Evolutionary conservation across 768 basidiomycete genomes (phyloP), one percentile per base, ranked within the genome.

Genomic region (Macrolepiota fuliginosa): DNA sequence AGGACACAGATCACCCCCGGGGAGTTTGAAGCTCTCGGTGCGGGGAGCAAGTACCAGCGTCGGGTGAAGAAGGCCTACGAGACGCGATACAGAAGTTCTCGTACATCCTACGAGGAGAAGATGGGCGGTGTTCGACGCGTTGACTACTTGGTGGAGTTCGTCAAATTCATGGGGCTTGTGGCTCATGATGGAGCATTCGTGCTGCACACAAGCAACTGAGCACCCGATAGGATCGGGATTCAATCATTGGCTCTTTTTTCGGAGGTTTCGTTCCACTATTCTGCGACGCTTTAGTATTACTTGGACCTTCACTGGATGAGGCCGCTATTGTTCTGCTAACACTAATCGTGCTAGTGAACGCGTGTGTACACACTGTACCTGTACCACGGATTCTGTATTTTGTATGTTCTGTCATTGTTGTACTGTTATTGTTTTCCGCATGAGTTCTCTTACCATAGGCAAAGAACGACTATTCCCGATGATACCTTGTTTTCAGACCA

Each of bases 11-110:
- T 61, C 35, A 36, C 42, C 19, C 45, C 32, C 13, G n/a, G 15
- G 4, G 60, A 61, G 13, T 61, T 47, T 50, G 60, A 54, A 5
- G 5, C 19, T 12, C 53, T 61, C 19, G 60, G 53, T 29, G 35
- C 17, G 13, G 53, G 45, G 11, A 61, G 60, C 22, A 25, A 12
- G 17, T 36, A 54, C 12, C 53, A 61, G 60, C 17, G 27, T 4
- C 37, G 54, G 25, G 60, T 55, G 46, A 61, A 17, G 46, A 54
- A 39, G 45, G 60, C 60, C 5, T 61, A 61, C n/a, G 53, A 61
- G 24, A 19, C 4, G 4, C 35, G 60, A 11, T 61, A 61, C 12
- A 45, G 45, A 22, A 17, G 15, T 29, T 61, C 60, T 6, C 1
- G 46, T 22, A 24, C 53, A 3, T 50, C 49, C 24, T 35, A 55